A percentile compares a stretch with the other conserved stretches of the same genome.
Conservation (phyloP, 306 rosid genomes). For the Vigna mungo region DNA sequence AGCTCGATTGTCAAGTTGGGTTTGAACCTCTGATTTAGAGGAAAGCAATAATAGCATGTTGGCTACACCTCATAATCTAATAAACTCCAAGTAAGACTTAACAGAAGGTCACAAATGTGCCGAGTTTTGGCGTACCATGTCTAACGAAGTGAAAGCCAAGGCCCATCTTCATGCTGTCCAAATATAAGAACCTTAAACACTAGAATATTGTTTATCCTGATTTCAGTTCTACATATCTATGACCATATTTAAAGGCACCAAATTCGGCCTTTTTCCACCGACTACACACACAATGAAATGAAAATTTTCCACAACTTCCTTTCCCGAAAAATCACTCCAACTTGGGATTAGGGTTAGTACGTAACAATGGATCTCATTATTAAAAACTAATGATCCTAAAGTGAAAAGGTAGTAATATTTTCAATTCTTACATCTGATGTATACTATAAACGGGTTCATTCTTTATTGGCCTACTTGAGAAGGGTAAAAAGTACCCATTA, state of each 20-base stretch:
- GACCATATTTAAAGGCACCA: not conserved
- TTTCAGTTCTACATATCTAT: not conserved
- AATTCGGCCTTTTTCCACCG: not conserved
- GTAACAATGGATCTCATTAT: not conserved
- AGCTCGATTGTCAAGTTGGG: too few species aligned
- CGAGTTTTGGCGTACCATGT: not conserved
- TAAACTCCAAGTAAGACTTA: too few species aligned
- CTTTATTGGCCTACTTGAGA: not conserved
- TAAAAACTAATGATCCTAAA: not conserved
- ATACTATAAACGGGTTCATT: not conserved
- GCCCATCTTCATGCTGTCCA: not conserved
- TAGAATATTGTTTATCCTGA: not conserved
- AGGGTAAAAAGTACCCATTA: not conserved
- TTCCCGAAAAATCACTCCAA: not conserved
- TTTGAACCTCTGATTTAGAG: too few species aligned
- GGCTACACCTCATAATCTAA: too few species aligned
- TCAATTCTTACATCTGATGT: not conserved
- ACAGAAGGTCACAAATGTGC: not conserved
- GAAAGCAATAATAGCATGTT: too few species aligned
- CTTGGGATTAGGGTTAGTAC: not conserved
- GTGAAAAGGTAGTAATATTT: not conserved
- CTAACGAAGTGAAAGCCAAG: not conserved
- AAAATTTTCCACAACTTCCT: not conserved
- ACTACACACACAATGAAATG: not conserved
- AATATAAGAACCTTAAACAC: not conserved